A percentile compares a stretch with the other conserved stretches of the same genome.
Conservation (phyloP, 129 eudicot genomes). For the Dittrichia graveolens region DNA sequence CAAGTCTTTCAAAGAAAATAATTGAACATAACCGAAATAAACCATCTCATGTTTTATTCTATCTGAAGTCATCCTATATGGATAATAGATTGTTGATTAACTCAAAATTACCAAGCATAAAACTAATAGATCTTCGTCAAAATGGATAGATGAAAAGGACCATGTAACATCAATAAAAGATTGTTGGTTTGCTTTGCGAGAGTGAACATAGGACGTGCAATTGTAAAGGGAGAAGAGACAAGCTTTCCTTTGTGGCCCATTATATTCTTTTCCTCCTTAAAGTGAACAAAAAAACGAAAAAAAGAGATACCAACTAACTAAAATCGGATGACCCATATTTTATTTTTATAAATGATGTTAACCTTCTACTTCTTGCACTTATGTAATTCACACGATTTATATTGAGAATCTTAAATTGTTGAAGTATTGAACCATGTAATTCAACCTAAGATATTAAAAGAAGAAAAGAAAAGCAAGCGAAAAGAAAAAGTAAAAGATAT, state of each 20-base stretch:
- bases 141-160: constrained; percentile 13
- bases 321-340: not conserved
- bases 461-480: constrained; percentile 17
- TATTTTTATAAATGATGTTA: not conserved
- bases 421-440: not conserved
- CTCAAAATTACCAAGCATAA: constrained; percentile 3
- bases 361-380: not conserved
- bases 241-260: not conserved
- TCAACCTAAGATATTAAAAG: not conserved
- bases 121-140: constrained; percentile 2
- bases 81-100: not conserved
- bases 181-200: constrained; percentile 1
- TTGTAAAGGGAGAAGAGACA: not conserved
- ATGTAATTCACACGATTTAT: not conserved
- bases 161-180: constrained; percentile 12
- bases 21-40: no score
- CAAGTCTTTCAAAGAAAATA: not conserved
- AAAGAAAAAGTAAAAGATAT: constrained; percentile 32
- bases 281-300: not conserved
- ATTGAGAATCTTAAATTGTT: not conserved
- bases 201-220: not conserved
- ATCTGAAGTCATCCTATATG: no score
- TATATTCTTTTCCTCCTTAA: constrained; percentile 16
- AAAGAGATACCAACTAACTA: not conserved
- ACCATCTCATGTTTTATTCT: no score